Evolutionary conservation across 2,329 filamentous ascomycete species (phyloP).

Genomic region (Fusarium cicatricum): DNA sequence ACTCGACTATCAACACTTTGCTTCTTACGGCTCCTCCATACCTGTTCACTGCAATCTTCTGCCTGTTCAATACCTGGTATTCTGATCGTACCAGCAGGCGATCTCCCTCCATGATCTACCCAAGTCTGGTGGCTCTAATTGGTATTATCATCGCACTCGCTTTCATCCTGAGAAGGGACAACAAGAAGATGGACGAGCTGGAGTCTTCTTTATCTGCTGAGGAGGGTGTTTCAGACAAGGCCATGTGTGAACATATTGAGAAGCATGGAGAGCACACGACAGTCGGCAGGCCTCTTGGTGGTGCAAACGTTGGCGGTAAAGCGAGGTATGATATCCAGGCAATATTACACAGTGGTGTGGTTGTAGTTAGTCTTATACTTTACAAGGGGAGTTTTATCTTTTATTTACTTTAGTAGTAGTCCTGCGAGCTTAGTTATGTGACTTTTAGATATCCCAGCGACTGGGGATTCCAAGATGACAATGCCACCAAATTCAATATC

Average conservation of each 20-base stretch:
- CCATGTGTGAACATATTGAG: no score
- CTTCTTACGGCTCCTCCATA: constrained; percentile 44
- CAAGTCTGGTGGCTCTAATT: constrained; percentile 8
- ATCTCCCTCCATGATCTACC: constrained; percentile 29
- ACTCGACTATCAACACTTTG: constrained; percentile 38
- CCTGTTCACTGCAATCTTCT: constrained; percentile 41
- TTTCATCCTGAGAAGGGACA: no score
- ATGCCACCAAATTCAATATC: no score
- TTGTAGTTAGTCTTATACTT: neutral
- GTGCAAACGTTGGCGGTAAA: no score
- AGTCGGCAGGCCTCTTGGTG: no score
- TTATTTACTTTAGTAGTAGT: neutral
- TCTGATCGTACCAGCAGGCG: constrained; percentile 40
- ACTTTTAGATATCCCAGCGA: no score
- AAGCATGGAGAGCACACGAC: no score
- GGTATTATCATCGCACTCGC: constrained; percentile 28
- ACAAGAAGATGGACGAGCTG: no score
- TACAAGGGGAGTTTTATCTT: neutral
- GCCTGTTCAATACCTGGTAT: constrained; percentile 43
- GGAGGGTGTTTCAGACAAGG: no score
- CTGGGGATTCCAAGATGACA: no score
- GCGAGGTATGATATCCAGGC: neutral
- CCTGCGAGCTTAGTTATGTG: neutral
- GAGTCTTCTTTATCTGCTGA: no score
- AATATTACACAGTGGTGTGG: neutral